Evolutionary conservation across 2,329 filamentous ascomycete species (phyloP), one percentile per base, ranked within the genome.

Genomic region (Exophiala bonariae): DNA sequence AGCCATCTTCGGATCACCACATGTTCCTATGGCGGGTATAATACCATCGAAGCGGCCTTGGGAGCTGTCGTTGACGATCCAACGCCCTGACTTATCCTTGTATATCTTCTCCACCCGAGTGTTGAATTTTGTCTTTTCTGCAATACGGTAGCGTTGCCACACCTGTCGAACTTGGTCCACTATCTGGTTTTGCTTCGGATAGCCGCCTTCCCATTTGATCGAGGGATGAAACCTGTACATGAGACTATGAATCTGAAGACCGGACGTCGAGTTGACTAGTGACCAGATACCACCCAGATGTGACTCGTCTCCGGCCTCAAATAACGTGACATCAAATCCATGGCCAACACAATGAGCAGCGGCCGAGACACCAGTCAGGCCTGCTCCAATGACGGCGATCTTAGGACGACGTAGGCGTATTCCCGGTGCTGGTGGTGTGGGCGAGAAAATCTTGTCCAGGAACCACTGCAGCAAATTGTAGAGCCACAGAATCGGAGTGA

Each of bases 171-270:
- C 83, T 62, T 91, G 83, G 18, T 77, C 75, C 34, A 91, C 74
- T 50, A 95, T 93, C 65, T 91, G 82, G 54, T 85, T 72, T 40
- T 87, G 83, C 51, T 84, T 78, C 0, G 89, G 89, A 61, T 95
- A 95, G n/a, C 87, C 87, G 22, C 76, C 72, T 26, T 79, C 73
- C 82, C 87, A 95, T 51, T 79, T 75, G 1, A 95, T 81, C 0
- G 85, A 86, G 0, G 89, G 89, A 57, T 92, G 87, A 64, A 95
- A 95, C 17, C 89, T 81, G 66, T 92, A 95, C 88, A 93, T 93
- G 48, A 91, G 66, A 16, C 83, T 88, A 64, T 95, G 87, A 17
- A 95, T 91, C 61, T 93, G 88, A 1, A 95, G 77, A 13, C 86
- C 82, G 0, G 87, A 91, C 0, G 87, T 91, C 41, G 86, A 87